Conservation (phyloP, 1,139 yeast species). For the Petasospora rhodanensis region DNA sequence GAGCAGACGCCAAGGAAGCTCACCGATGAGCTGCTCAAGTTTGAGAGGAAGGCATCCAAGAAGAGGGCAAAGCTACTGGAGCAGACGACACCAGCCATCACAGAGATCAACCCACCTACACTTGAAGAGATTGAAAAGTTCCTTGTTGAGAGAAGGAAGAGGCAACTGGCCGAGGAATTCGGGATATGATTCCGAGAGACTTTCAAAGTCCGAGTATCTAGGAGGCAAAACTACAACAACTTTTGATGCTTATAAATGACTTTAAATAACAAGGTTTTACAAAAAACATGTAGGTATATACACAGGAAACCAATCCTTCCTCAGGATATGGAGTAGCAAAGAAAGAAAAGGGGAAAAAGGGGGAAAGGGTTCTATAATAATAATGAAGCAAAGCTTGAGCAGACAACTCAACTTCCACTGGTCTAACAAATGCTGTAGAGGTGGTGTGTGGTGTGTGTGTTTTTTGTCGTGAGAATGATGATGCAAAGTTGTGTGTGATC, state of each 20-base stretch:
- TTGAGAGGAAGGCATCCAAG: conserved; percentile 20
- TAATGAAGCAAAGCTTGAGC: conserved; percentile 4
- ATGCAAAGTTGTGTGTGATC: too few species aligned
- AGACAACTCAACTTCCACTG: too few species aligned
- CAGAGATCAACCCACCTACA: conserved; percentile 11
- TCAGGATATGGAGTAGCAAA: not conserved
- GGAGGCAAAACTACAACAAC: too few species aligned
- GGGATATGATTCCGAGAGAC: too few species aligned
- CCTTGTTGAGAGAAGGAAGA: conserved; percentile 43
- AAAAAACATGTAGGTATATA: conserved; percentile 2
- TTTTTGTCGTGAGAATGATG: too few species aligned
- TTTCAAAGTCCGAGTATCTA: too few species aligned
- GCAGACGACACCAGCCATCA: conserved; percentile 1
- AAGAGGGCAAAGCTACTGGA: conserved; percentile 9
- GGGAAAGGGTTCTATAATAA: conserved; percentile 4
- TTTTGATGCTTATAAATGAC: conserved; percentile 3
- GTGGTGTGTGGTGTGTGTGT: too few species aligned
- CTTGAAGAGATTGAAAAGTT: conserved; percentile 38
- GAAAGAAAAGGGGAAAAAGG: too few species aligned
- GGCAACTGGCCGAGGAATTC: conserved; percentile 30
- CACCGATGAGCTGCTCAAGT: conserved; percentile 15
- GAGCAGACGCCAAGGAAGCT: conserved; percentile 11
- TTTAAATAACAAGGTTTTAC: conserved; percentile 2
- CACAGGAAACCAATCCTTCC: conserved; percentile 2
- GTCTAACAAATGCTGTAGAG: conserved; percentile 1